Percentiles rank a stretch among this genome's conserved stretches.
Conservation (phyloP, 2,329 filamentous ascomycete genomes). For the Alternaria viburni region DNA sequence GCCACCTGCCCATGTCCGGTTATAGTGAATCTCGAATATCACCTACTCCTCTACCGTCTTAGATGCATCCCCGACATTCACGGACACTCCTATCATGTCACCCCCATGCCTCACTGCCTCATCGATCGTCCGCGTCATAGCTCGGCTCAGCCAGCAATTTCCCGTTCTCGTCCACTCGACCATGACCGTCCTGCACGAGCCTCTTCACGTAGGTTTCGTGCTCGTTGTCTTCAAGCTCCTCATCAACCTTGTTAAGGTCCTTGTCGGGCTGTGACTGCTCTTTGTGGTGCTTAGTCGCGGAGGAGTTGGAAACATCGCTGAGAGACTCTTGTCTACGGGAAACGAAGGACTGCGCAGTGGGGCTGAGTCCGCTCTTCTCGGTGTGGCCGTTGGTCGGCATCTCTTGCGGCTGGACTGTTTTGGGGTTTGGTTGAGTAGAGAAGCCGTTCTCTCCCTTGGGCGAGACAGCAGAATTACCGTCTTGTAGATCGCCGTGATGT, state of each 20-base stretch:
- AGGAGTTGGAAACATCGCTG: slow-evolving; percentile 19
- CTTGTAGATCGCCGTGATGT: slow-evolving; percentile 39
- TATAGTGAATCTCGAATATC: background rate
- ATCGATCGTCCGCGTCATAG: background rate
- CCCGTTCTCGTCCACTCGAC: background rate
- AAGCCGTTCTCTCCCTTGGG: slow-evolving; percentile 43
- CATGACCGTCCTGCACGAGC: background rate
- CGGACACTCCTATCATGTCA: background rate
- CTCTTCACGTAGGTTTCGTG: background rate
- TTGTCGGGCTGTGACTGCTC: slow-evolving; percentile 4
- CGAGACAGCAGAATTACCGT: slow-evolving; percentile 33
- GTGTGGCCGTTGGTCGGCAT: slow-evolving; percentile 25
- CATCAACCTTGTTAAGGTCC: background rate
- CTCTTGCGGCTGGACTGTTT: slow-evolving; percentile 39
- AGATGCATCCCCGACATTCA: background rate
- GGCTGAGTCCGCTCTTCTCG: slow-evolving; percentile 34
- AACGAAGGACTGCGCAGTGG: slow-evolving; percentile 30
- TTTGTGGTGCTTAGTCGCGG: slow-evolving; percentile 7
- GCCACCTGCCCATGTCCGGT: background rate
- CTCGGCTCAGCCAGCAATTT: background rate
- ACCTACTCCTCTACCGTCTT: background rate
- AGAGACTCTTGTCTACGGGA: slow-evolving; percentile 17
- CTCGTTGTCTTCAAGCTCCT: background rate
- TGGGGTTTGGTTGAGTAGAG: slow-evolving; percentile 42
- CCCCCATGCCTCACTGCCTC: background rate